Conservation (phyloP, 768 basidiomycete species). For the Psilocybe cyanescens region DNA sequence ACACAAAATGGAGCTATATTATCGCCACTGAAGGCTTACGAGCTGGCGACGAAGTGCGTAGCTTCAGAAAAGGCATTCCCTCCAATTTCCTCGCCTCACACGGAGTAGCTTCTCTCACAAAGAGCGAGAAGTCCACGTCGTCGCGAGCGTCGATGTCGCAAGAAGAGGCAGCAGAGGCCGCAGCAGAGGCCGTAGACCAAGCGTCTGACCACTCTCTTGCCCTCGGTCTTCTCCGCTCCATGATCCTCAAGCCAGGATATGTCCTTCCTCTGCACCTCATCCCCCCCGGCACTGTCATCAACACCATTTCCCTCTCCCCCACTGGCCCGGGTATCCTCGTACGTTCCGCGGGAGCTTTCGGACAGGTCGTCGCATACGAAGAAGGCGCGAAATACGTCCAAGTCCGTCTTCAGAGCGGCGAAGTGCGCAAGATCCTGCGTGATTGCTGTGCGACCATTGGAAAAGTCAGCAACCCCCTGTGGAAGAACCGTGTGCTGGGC, state of each 20-base stretch:
- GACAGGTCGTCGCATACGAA: conserved; percentile 79
- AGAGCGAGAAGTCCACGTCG: conserved; percentile 7
- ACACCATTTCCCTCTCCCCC: conserved; percentile 80
- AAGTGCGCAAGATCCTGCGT: conserved; percentile 83
- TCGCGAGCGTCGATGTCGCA: conserved; percentile 15
- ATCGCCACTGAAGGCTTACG: conserved; percentile 88
- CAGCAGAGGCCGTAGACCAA: conserved; percentile 19
- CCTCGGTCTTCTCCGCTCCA: conserved; percentile 80
- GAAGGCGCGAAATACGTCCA: conserved; percentile 74
- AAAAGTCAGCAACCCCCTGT: conserved; percentile 87
- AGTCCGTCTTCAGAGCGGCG: conserved; percentile 89
- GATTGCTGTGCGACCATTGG: conserved; percentile 91
- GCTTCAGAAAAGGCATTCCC: conserved; percentile 84
- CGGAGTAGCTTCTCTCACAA: conserved; percentile 18
- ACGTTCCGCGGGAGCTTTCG: conserved; percentile 88
- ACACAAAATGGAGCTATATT: conserved; percentile 84
- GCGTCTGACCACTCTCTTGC: conserved; percentile 68
- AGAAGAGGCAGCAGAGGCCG: conserved; percentile 19
- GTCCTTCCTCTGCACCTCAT: conserved; percentile 91
- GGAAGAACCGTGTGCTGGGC: conserved; percentile 83
- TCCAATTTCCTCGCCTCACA: conserved; percentile 69
- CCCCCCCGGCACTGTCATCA: conserved; percentile 89
- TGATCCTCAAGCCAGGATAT: conserved; percentile 89
- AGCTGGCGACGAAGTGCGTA: conserved; percentile 87
- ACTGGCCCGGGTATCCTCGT: conserved; percentile 81